These are phyloP conservation scores for Luffa aegyptiaca DNA, from an alignment of 306 rosid genomes.

Conservation along the genomic window DNA sequence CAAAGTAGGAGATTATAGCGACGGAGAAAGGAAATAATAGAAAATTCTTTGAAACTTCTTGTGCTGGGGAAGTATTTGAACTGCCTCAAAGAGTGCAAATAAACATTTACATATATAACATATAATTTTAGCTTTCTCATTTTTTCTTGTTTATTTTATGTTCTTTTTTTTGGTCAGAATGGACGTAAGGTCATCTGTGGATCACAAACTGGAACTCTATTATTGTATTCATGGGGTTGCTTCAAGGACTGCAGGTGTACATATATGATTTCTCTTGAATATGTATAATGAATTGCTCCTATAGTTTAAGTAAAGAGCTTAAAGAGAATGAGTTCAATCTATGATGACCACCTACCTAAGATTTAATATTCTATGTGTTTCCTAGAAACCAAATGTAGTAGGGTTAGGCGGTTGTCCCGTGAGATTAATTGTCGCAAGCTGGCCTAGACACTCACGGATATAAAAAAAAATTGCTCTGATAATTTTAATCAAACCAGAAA, in stretches of 20 bases:
- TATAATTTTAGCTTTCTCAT: neutral
- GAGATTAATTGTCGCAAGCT: too few relatives aligned
- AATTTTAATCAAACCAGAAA: neutral
- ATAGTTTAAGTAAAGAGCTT: too few relatives aligned
- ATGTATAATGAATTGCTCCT: too few relatives aligned
- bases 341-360: too few relatives aligned
- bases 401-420: too few relatives aligned
- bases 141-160: neutral
- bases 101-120: neutral
- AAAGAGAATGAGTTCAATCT: too few relatives aligned
- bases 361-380: too few relatives aligned
- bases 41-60: neutral
- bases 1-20: neutral
- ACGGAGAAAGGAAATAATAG: neutral
- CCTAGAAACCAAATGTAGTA: too few relatives aligned
- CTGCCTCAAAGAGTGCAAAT: neutral
- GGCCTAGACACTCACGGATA: too few relatives aligned
- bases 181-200: slow-evolving; percentile 86
- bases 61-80: neutral
- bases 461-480: neutral
- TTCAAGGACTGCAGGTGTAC: slow-evolving; percentile 84
- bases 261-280: neutral
- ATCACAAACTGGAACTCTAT: slow-evolving; percentile 61
- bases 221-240: slow-evolving; percentile 85
- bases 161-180: slow-evolving; percentile 36